Evolutionary conservation across 495 filamentous ascomycete species (phyloP).

Genomic region (Aspergillus affinis): DNA sequence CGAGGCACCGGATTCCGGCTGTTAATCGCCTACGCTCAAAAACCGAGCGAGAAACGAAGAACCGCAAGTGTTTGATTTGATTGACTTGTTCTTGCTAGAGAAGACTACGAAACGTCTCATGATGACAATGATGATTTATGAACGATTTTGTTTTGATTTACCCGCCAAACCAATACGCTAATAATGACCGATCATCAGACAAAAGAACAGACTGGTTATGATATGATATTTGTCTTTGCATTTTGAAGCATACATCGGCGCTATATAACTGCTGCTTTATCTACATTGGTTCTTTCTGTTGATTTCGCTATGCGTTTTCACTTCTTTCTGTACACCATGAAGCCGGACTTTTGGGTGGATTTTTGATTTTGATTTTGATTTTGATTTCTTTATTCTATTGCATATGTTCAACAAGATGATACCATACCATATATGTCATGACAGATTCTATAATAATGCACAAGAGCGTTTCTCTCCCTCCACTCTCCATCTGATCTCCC

Average conservation of each 20-base stretch:
- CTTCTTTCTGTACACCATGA: conserved; percentile 13
- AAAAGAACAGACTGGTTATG: not conserved
- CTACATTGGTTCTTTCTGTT: not conserved
- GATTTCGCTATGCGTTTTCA: conserved; percentile 1
- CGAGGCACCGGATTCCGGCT: conserved; percentile 84
- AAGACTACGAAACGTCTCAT: not conserved
- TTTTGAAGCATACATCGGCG: not conserved
- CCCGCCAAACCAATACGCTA: not conserved
- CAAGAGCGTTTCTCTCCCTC: too few species aligned
- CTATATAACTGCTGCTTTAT: not conserved
- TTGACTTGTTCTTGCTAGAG: not conserved
- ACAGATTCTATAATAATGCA: not conserved
- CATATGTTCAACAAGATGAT: not conserved
- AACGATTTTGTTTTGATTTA: not conserved
- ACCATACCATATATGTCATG: not conserved
- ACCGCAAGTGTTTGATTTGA: conserved; percentile 51
- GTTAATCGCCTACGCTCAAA: conserved; percentile 87
- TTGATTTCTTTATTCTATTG: conserved; percentile 1
- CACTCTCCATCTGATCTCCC: too few species aligned
- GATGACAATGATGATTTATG: not conserved
- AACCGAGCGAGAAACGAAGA: conserved; percentile 61
- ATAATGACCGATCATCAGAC: not conserved
- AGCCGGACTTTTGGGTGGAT: conserved; percentile 19
- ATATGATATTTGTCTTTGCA: not conserved
- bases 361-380: conserved; percentile 5